These are phyloP conservation scores for Megacollybia marginata DNA, from an alignment of 768 basidiomycete species.

Conservation along the genomic window DNA sequence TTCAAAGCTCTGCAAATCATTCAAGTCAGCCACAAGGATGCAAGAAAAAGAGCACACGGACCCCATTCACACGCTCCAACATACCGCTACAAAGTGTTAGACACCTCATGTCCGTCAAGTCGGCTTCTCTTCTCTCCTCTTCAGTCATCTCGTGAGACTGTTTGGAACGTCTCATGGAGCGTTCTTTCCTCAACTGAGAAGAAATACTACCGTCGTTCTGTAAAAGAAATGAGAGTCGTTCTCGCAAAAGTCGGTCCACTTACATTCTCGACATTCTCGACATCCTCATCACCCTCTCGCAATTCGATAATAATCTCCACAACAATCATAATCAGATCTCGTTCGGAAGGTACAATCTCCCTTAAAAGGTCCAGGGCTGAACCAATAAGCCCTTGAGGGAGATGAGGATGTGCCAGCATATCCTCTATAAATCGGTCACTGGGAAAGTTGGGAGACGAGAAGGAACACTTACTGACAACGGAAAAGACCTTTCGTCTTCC, in stretches of 20 bases:
- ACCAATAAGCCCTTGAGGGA: slow-evolving; percentile 76
- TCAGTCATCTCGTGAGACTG: slow-evolving; percentile 56
- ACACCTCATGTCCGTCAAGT: slow-evolving; percentile 75
- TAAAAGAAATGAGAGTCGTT: no score
- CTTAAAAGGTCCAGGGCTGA: slow-evolving; percentile 81
- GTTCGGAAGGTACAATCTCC: slow-evolving; percentile 75
- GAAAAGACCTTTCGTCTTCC: slow-evolving; percentile 87
- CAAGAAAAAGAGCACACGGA: slow-evolving; percentile 32
- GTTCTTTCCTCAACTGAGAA: slow-evolving; percentile 16
- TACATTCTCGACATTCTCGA: slow-evolving; percentile 18
- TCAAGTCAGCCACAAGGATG: slow-evolving; percentile 11
- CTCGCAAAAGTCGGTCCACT: no score
- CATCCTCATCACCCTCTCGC: slow-evolving; percentile 44
- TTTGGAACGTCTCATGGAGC: slow-evolving; percentile 20
- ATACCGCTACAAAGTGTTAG: slow-evolving; percentile 78
- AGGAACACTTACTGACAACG: slow-evolving; percentile 59
- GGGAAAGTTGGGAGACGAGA: background rate
- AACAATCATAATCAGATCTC: slow-evolving; percentile 80
- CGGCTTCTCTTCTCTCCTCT: slow-evolving; percentile 58
- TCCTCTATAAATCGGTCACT: slow-evolving; percentile 42
- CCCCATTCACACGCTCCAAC: slow-evolving; percentile 86
- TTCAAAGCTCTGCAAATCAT: slow-evolving; percentile 58
- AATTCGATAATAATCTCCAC: slow-evolving; percentile 82
- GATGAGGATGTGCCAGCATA: slow-evolving; percentile 77
- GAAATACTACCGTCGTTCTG: background rate